Evolutionary conservation across 768 basidiomycete genomes (phyloP), one percentile per base, ranked within the genome.

Genomic region (Floccularia luteovirens): DNA sequence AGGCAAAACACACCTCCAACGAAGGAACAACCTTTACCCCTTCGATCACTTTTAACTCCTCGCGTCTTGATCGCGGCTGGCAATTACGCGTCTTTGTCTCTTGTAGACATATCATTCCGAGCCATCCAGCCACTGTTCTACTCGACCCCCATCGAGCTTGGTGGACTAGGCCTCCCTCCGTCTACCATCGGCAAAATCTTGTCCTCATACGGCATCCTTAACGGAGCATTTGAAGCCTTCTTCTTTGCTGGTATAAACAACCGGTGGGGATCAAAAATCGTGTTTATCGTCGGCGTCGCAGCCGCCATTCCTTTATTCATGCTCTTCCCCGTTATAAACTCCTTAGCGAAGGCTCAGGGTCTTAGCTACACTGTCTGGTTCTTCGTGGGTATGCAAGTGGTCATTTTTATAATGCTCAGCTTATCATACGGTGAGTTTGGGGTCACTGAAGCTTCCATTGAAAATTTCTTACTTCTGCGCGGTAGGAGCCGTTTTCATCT

Each of bases 401-500:
- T 61, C 1, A 41, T 69, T 3, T 69, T 69, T 1, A 62, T 80
- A 12, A 45, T 67, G 3, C 30, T 78, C 44, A 75, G 70, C 46
- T 53, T 79, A 38, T 74, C 71, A 3, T 85, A 69, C 47, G 72
- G 82, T 81, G 44, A 51, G 80, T 51, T n/a, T n/a, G n/a, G n/a
- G n/a, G n/a, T n/a, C n/a, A n/a, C n/a, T n/a, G n/a, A n/a, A n/a
- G n/a, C 49, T 78, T 3, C 61, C 1, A 19, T 24, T 44, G 16
- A n/a, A n/a, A 33, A 37, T 34, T 7, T 39, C 14, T 46, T 19
- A 12, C 24, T 44, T 17, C 47, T 33, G 14, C 21, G 27, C 39
- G n/a, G n/a, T n/a, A 84, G 83, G 82, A 16, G 75, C 80, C 32
- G 58, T 84, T 21, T 84, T 83, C 58, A 82, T 87, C 36, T 82